phyloP scores from a whole-genome alignment of 2,329 filamentous ascomycete genomes.

The Onygenales sp. region DNA sequence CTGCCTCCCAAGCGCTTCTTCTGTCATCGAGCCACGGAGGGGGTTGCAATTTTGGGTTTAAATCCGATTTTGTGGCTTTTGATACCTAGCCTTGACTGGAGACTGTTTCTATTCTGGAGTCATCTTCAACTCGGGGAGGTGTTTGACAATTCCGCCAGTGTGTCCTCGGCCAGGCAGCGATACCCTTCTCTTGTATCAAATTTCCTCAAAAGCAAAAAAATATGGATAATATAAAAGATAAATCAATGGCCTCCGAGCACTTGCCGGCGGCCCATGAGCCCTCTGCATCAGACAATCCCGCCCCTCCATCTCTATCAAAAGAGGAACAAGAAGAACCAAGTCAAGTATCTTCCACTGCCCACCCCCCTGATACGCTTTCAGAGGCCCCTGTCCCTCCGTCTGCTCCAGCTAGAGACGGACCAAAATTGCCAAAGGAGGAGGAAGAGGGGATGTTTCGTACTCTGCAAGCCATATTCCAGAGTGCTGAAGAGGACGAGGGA shows the following conservation, averaged over 20 bases:
- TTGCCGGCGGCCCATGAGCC: neutral
- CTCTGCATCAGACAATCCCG: neutral
- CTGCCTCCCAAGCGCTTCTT: neutral
- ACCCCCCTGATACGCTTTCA: neutral
- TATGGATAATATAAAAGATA: neutral
- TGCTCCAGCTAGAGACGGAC: slow-evolving; percentile 11
- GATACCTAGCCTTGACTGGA: neutral
- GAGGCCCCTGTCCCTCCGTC: slow-evolving; percentile 9
- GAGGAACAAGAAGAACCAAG: neutral
- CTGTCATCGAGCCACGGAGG: neutral
- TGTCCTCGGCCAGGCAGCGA: neutral
- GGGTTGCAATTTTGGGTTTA: neutral
- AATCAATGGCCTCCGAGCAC: neutral
- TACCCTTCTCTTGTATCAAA: neutral
- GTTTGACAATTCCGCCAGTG: neutral
- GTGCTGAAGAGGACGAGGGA: slow-evolving; percentile 14
- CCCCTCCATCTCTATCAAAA: neutral
- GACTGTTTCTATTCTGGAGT: neutral
- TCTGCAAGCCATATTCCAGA: slow-evolving; percentile 23
- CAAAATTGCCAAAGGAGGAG: slow-evolving; percentile 17
- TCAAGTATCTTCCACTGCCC: neutral
- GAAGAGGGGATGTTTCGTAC: slow-evolving; percentile 25
- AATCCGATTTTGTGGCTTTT: neutral
- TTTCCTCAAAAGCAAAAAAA: neutral
- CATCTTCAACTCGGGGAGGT: neutral